Evolutionary conservation across 2,329 filamentous ascomycete genomes (phyloP).

Genomic region (Arachnopeziza araneosa): DNA sequence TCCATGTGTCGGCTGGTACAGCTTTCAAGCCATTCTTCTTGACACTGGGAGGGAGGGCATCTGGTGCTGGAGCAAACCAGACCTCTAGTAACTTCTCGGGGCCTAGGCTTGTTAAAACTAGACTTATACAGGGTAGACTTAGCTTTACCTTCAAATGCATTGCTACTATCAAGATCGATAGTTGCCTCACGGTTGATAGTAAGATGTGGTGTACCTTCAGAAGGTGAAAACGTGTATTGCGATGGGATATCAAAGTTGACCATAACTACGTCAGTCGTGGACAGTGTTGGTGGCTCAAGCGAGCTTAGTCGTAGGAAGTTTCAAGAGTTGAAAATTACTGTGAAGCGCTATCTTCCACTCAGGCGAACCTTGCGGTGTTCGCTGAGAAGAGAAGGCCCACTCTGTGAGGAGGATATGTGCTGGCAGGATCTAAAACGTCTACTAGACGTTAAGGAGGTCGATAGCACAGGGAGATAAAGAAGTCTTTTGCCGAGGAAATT

Average conservation of each 20-base stretch:
- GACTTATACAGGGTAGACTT: slow-evolving; percentile 1
- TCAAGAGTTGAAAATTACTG: slow-evolving; percentile 43
- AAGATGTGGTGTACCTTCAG: slow-evolving; percentile 78
- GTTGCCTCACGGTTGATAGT: slow-evolving; percentile 96
- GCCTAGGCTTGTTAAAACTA: slow-evolving; percentile 44
- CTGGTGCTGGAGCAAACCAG: slow-evolving; percentile 84
- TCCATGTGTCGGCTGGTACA: slow-evolving; percentile 81
- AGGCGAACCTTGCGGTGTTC: slow-evolving; percentile 93
- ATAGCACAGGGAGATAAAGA: slow-evolving; percentile 64
- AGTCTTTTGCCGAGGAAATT: not conserved
- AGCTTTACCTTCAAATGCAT: slow-evolving; percentile 80
- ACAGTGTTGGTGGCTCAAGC: slow-evolving; percentile 1
- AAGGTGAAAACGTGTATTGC: slow-evolving; percentile 77
- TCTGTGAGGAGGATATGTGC: slow-evolving; percentile 57
- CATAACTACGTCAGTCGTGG: slow-evolving; percentile 57
- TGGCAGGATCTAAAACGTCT: slow-evolving; percentile 66
- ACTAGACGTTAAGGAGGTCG: slow-evolving; percentile 85
- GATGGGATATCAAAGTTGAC: slow-evolving; percentile 74
- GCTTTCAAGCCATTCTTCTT: slow-evolving; percentile 77
- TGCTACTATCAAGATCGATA: slow-evolving; percentile 86
- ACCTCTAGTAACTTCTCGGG: slow-evolving; percentile 98
- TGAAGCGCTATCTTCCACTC: slow-evolving; percentile 96
- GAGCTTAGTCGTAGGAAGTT: slow-evolving; percentile 5
- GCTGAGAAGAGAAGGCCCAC: slow-evolving; percentile 98
- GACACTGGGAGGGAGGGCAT: slow-evolving; percentile 63